Conservation (phyloP, 345 rosid genomes). For the Eutrema heterophyllum region DNA sequence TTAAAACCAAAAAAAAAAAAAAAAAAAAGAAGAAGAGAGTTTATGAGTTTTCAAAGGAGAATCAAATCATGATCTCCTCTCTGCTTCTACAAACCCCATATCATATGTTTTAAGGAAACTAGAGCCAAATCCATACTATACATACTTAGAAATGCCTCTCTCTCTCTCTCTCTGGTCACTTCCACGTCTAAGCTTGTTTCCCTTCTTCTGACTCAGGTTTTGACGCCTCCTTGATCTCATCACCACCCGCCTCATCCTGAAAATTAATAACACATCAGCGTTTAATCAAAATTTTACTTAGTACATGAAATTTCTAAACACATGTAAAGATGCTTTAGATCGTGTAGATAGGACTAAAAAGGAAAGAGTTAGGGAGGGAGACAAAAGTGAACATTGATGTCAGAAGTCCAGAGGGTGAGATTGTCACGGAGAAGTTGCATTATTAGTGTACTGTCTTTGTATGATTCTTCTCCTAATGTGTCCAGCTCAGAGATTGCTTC, state of each 20-base stretch:
- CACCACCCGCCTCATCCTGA: conserved; percentile 72
- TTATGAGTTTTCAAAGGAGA: not conserved
- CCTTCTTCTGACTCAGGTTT: conserved; percentile 61
- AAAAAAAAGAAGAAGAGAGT: no score
- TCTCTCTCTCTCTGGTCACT: conserved; percentile 3
- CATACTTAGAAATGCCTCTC: conserved; percentile 5
- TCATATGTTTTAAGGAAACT: conserved; percentile 13
- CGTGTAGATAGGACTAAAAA: not conserved
- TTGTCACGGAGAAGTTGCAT: conserved; percentile 99
- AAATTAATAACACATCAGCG: conserved; percentile 4
- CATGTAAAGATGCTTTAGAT: not conserved
- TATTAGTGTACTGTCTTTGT: conserved; percentile 96
- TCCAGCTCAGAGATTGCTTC: conserved; percentile 98
- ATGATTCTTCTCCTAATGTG: conserved; percentile 94
- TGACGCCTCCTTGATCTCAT: conserved; percentile 84
- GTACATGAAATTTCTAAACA: not conserved
- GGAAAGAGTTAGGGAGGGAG: not conserved
- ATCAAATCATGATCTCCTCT: conserved; percentile 17
- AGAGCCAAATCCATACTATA: conserved; percentile 13
- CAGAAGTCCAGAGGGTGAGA: conserved; percentile 97
- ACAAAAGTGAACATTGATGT: conserved; percentile 53
- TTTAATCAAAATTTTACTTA: not conserved
- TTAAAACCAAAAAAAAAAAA: not conserved
- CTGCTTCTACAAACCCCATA: conserved; percentile 17
- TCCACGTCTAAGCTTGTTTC: conserved; percentile 9